phyloP scores from a whole-genome alignment of 1,139 yeast genomes.

The Taphrina confusa region DNA sequence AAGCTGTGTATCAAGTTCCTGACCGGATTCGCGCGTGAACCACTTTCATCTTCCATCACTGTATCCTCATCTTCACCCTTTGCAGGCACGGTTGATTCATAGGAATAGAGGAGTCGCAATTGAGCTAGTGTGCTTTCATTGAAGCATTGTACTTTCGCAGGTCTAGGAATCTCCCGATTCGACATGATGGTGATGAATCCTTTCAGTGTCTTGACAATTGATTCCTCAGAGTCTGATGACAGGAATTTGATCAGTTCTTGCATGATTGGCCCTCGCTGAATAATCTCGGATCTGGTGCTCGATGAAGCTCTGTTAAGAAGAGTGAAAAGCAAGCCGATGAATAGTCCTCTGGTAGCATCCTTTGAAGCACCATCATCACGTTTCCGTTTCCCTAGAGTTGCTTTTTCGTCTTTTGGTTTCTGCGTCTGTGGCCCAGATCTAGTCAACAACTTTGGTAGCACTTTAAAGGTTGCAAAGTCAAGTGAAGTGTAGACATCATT shows the following conservation, averaged over 20 bases:
- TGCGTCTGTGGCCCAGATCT: slow-evolving; percentile 41
- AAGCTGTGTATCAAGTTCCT: slow-evolving; percentile 51
- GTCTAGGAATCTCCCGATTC: slow-evolving; percentile 64
- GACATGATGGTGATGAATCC: slow-evolving; percentile 54
- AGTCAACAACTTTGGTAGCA: slow-evolving; percentile 60
- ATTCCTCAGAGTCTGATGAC: slow-evolving; percentile 52
- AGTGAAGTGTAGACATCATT: slow-evolving; percentile 64
- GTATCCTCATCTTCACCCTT: background rate
- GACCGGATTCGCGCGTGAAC: background rate
- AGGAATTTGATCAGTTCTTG: slow-evolving; percentile 68
- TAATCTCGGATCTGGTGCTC: slow-evolving; percentile 62
- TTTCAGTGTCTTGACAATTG: slow-evolving; percentile 51
- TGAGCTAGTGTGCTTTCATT: slow-evolving; percentile 74
- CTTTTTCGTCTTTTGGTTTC: slow-evolving; percentile 51
- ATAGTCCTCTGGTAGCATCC: slow-evolving; percentile 26
- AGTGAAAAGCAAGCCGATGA: slow-evolving; percentile 63
- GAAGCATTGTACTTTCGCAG: slow-evolving; percentile 71
- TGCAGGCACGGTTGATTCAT: background rate
- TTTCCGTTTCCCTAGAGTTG: slow-evolving; percentile 43
- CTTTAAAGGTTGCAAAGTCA: slow-evolving; percentile 61
- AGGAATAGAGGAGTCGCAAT: slow-evolving; percentile 44
- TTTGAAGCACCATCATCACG: slow-evolving; percentile 54
- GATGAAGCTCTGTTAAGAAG: slow-evolving; percentile 56
- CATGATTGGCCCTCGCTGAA: slow-evolving; percentile 60
- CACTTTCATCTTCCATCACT: background rate